Conservation (phyloP, 2,329 filamentous ascomycete species). For the Cladosporium cucumerinum region DNA sequence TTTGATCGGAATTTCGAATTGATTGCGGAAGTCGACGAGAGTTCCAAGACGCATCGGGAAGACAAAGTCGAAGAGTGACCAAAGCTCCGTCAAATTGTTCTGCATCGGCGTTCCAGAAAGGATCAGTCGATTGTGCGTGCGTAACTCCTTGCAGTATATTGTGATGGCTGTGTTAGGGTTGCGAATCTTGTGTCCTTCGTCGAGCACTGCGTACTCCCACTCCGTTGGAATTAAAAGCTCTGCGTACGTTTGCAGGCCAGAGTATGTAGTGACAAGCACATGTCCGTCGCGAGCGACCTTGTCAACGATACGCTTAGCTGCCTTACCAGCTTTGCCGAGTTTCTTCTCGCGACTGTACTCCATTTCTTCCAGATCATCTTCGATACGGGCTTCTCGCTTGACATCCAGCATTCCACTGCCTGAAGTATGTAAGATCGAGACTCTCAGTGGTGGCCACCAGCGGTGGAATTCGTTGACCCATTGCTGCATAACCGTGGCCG, state of each 20-base stretch:
- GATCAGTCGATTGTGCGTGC: constrained; percentile 86
- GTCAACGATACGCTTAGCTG: constrained; percentile 76
- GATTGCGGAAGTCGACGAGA: constrained; percentile 80
- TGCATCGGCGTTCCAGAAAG: constrained; percentile 96
- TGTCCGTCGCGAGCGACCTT: constrained; percentile 81
- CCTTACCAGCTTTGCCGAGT: constrained; percentile 58
- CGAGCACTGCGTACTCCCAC: constrained; percentile 91
- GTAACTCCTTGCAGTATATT: constrained; percentile 88
- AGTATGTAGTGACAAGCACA: constrained; percentile 92
- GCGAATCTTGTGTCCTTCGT: constrained; percentile 97
- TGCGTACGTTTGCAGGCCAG: constrained; percentile 88
- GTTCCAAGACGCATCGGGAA: constrained; percentile 95
- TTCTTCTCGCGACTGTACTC: constrained; percentile 28
- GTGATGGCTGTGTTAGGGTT: constrained; percentile 96
- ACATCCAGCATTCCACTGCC: constrained; percentile 95
- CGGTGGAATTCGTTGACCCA: constrained; percentile 98
- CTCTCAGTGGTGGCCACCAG: constrained; percentile 98
- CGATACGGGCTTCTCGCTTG: constrained; percentile 56
- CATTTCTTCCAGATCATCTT: constrained; percentile 61
- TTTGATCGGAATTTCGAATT: constrained; percentile 92
- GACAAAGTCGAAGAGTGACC: constrained; percentile 97
- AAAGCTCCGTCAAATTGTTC: constrained; percentile 91
- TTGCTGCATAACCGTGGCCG: constrained; percentile 90
- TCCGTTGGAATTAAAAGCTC: constrained; percentile 76
- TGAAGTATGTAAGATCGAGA: constrained; percentile 91